Evolutionary conservation across 352 stramenopile species (phyloP).

Genomic region (Pythium biforme): DNA sequence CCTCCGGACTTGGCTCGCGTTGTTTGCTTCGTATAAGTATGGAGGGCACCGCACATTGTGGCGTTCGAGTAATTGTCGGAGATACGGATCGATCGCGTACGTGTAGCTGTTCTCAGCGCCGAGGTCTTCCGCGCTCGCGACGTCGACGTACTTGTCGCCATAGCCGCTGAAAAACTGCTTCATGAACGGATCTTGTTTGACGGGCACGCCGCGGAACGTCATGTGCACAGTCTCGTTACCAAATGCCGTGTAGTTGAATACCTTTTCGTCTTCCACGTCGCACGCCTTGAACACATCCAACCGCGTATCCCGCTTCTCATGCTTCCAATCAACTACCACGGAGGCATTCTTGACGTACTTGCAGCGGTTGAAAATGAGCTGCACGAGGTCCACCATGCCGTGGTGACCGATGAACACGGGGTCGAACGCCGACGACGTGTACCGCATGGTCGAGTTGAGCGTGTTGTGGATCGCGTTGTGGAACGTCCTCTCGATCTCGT

Average conservation of each 20-base stretch:
- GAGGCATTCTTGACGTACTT: slow-evolving; percentile 16
- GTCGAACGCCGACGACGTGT: slow-evolving; percentile 24
- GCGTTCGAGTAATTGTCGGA: slow-evolving; percentile 15
- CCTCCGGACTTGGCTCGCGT: not conserved
- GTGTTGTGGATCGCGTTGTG: slow-evolving; percentile 30
- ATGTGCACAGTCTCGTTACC: slow-evolving; percentile 21
- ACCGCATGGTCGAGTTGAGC: slow-evolving; percentile 25
- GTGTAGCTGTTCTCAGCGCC: slow-evolving; percentile 25
- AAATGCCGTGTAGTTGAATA: slow-evolving; percentile 10
- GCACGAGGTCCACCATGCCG: slow-evolving; percentile 25
- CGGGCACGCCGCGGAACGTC: slow-evolving; percentile 2
- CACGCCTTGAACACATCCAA: slow-evolving; percentile 22
- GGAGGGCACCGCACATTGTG: slow-evolving; percentile 21
- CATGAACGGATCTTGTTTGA: slow-evolving; percentile 17
- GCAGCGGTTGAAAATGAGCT: slow-evolving; percentile 27
- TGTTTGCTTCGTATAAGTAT: slow-evolving; percentile 13
- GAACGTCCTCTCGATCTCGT: slow-evolving; percentile 21
- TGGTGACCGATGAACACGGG: slow-evolving; percentile 30
- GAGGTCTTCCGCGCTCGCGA: slow-evolving; percentile 21
- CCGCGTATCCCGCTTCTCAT: not conserved
- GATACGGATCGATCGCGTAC: slow-evolving; percentile 25
- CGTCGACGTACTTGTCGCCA: slow-evolving; percentile 18
- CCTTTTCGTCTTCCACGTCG: slow-evolving; percentile 8
- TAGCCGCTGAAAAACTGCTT: slow-evolving; percentile 27
- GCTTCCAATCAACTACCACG: slow-evolving; percentile 6